phyloP scores from a whole-genome alignment of 352 stramenopile genomes.

The Globisporangium lucens region DNA sequence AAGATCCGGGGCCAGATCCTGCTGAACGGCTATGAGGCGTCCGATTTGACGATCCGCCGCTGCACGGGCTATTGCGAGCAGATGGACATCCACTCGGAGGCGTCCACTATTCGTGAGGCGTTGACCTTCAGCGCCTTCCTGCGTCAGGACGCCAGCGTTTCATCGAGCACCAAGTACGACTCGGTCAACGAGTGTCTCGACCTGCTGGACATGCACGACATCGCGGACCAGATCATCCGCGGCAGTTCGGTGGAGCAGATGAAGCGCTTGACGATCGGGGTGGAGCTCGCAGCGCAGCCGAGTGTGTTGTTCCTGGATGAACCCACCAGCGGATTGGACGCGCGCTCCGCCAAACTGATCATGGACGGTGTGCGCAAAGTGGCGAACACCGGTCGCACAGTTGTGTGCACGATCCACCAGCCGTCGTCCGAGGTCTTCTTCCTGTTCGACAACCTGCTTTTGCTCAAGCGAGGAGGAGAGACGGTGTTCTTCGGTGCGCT shows the following conservation, averaged over 20 bases:
- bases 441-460: conserved; percentile 82
- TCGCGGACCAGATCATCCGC: conserved; percentile 60
- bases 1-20: conserved; percentile 63
- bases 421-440: conserved; percentile 88
- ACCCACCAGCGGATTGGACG: conserved; percentile 88
- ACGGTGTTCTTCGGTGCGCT: conserved; percentile 27
- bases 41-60: conserved; percentile 17
- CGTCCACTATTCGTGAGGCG: conserved; percentile 75
- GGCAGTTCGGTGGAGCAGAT: conserved; percentile 57
- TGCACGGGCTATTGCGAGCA: conserved; percentile 41
- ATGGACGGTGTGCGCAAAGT: conserved; percentile 89
- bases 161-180: conserved; percentile 13
- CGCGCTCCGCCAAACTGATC: conserved; percentile 79
- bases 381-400: conserved; percentile 62
- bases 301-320: conserved; percentile 90
- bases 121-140: conserved; percentile 81
- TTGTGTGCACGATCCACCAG: conserved; percentile 94
- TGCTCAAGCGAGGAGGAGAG: conserved; percentile 47
- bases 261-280: conserved; percentile 80
- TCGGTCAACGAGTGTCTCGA: conserved; percentile 67
- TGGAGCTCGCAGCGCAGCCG: conserved; percentile 89
- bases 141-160: conserved; percentile 22
- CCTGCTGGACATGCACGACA: conserved; percentile 51
- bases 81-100: conserved; percentile 80
- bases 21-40: conserved; percentile 66